Evolutionary conservation across 352 stramenopile genomes (phyloP).

Genomic region (Globisporangium cylindrosporum): DNA sequence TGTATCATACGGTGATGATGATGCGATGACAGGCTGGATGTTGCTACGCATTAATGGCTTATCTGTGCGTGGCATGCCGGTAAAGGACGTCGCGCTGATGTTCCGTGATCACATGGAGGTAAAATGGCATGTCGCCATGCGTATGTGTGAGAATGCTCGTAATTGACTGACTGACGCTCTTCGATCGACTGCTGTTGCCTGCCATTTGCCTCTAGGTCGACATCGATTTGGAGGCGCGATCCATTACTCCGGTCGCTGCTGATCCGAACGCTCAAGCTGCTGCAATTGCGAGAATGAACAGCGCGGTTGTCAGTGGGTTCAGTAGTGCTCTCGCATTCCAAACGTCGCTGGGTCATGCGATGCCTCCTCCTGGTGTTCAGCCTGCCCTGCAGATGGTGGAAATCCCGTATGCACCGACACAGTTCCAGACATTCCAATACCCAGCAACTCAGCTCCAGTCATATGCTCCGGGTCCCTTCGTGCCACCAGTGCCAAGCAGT

Average conservation of each 20-base stretch:
- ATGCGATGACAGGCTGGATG: slow-evolving; percentile 29
- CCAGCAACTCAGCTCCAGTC: background rate
- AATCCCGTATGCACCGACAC: background rate
- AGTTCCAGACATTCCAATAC: background rate
- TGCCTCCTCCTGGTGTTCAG: slow-evolving; percentile 3
- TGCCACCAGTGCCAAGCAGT: background rate
- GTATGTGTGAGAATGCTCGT: background rate
- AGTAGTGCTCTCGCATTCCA: background rate
- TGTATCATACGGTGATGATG: background rate
- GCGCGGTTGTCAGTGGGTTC: background rate
- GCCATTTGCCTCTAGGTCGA: slow-evolving; percentile 2
- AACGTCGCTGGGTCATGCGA: background rate
- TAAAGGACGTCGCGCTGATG: slow-evolving; percentile 39
- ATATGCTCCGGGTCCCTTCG: background rate
- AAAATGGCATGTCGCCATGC: background rate
- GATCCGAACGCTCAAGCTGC: background rate
- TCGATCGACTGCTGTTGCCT: background rate
- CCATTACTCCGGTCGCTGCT: background rate
- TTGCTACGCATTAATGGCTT: slow-evolving; percentile 38
- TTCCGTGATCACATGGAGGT: slow-evolving; percentile 45
- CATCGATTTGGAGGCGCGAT: slow-evolving; percentile 8
- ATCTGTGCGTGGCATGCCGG: slow-evolving; percentile 26
- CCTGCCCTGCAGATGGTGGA: background rate
- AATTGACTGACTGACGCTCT: background rate
- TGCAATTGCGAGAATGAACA: background rate